These are phyloP conservation scores for Marchantia paleacea DNA, from an alignment of 225 moss, liverwort and hornwort genomes.

Conservation along the genomic window DNA sequence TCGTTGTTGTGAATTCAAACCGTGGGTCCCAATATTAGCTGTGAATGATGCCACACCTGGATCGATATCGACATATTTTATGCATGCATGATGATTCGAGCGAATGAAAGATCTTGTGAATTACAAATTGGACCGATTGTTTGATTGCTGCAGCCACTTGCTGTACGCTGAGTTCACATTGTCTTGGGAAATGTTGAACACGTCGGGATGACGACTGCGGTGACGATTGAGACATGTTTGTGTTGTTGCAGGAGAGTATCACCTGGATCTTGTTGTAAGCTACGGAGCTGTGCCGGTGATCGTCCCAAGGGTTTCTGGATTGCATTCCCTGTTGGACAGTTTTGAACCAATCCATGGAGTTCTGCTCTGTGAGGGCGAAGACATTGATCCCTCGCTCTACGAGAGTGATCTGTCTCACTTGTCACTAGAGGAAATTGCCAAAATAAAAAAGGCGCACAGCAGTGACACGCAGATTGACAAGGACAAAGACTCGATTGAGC, in stretches of 20 bases:
- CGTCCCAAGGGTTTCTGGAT: conserved; percentile 84
- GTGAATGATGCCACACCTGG: too few relatives aligned
- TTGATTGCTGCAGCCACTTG: too few relatives aligned
- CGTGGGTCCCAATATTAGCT: too few relatives aligned
- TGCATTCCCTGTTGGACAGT: conserved; percentile 78
- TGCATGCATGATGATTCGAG: too few relatives aligned
- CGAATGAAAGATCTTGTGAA: too few relatives aligned
- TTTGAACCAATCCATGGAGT: conserved; percentile 99
- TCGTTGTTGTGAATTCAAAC: too few relatives aligned
- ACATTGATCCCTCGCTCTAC: conserved; percentile 81
- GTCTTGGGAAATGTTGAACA: too few relatives aligned
- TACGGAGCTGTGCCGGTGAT: conserved; percentile 98
- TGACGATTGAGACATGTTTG: too few relatives aligned
- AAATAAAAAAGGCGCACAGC: conserved; percentile 67
- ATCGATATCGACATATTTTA: too few relatives aligned
- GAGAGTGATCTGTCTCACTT: conserved; percentile 75
- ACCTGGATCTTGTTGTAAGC: conserved; percentile 85
- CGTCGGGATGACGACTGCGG: too few relatives aligned
- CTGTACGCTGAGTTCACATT: too few relatives aligned
- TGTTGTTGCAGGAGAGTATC: conserved; percentile 70
- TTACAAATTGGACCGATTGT: too few relatives aligned
- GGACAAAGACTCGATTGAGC: conserved; percentile 93
- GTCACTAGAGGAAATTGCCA: conserved; percentile 65
- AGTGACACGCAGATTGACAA: conserved; percentile 88
- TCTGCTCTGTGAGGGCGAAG: conserved; percentile 93